Base-by-base conservation (phyloP, 2,329 filamentous ascomycete genomes). In the Ascochyta clinopodiicola region DNA sequence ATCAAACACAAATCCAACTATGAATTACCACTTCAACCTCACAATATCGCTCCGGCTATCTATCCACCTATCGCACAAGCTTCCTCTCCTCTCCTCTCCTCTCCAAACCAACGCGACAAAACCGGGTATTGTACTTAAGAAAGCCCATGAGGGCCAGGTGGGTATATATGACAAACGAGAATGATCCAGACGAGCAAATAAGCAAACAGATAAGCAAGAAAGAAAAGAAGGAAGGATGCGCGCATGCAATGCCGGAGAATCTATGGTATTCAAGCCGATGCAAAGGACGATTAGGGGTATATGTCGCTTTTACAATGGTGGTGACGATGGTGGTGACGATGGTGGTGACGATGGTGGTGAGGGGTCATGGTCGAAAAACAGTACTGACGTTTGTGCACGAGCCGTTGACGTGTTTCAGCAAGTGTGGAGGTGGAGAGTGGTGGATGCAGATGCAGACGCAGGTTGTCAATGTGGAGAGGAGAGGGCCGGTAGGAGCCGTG, bases 111-210 rank as follows among this genome's bases (percentile, higher is more conserved):
- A 24, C 4, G 22, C 22, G 4, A 24, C 22, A 42, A 44, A 46
- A 43, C 42, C 32, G 46, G 46, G 46, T 56, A 56, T 56, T 56
- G 46, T 51, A 32, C 3, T 51, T 24, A 9, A 31, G 15, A 31
- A 24, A 24, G 22, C 44, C 44, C 34, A 12, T 9, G 34, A 42
- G 42, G 52, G 50, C 47, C 52, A 46, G 52, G 46, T 31, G 29
- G 29, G 29, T 31, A 31, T 56, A 56, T 56, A 56, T 51, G 29
- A 44, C 27, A 35, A 46, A 56, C 46, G 8, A 22, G 47, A 44
- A 51, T 51, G 46, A 43, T 47, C 42, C 52, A 43, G 32, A 39
- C 10, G 27, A 31, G 10, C 27, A 29, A 29, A 29, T 1, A 10
- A 29, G 8, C 8, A 29, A 15, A 46, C 17, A 45, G 2, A 42